Evolutionary conservation across 2,329 filamentous ascomycete species (phyloP), one percentile per base, ranked within the genome.

Genomic region (Botrytis paeoniae): DNA sequence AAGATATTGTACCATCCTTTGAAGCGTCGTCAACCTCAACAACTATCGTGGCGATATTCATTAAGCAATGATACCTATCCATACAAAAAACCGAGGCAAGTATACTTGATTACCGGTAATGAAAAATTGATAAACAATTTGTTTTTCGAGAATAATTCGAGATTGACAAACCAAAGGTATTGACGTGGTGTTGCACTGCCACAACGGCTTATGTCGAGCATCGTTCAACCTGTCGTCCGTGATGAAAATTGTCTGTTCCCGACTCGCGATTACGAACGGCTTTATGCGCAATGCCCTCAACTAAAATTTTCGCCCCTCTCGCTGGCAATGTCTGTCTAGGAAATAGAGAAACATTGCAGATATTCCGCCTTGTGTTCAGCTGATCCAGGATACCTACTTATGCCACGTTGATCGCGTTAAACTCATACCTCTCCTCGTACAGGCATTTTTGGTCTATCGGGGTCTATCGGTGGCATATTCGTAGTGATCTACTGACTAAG

Each of bases 131-230:
- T 20, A 45, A 64, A 66, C 8, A 39, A 45, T n/a, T n/a, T n/a
- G 6, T 51, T 14, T 51, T 25, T 54, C 48, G 14, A n/a, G 25
- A 20, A n/a, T 63, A 14, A 41, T 63, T 63, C 20, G 60, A 63
- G 60, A 63, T 37, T 18, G 43, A 51, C 22, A 37, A n/a, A 12
- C 29, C 63, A 29, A 29, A 39, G 29, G 25, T 32, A 54, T 68
- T 68, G 65, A 68, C 65, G 65, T 68, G 64, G 63, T 64, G 69
- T 64, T 71, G 69, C 69, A 72, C 70, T 69, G 70, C 70, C 70
- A 72, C 70, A 60, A 64, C 63, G 63, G 62, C 48, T 68, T 48
- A 12, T 29, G 18, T 20, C 41, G 32, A 32, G 70, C 70, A 72
- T 69, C 63, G 63, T 39, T 51, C 70, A 72, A 60, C 62, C 62